Evolutionary conservation across 2,329 filamentous ascomycete species (phyloP), one percentile per base, ranked within the genome.

Genomic region (Xylaria hypoxylon): DNA sequence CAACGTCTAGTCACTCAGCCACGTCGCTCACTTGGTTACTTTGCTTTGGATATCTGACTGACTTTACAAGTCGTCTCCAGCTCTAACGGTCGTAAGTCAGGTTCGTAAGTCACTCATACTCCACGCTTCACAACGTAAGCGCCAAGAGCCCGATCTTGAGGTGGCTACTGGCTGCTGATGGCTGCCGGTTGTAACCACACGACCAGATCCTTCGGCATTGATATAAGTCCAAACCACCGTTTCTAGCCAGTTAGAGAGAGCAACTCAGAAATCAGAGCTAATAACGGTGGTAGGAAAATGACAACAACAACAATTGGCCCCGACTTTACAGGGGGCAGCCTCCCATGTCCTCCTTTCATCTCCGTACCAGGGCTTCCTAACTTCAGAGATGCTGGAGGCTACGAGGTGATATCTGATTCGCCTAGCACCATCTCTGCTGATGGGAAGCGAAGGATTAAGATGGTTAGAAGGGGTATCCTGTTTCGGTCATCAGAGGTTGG

Each of bases 371-470:
- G 89, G 22, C 82, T 92, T 40, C 82, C 82, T 68, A 93, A 93
- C 79, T 89, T 93, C 75, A 85, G 91, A 61, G 89, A 92, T 75
- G 80, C 90, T 28, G 89, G 89, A 68, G 88, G 88, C 50, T 87
- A 89, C 69, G 80, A 83, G 10, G 75, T 86, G 51, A 64, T 77
- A 28, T 72, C 24, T 74, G 59, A 62, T 35, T 65, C 61, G 48
- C 47, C 66, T 5, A 24, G 10, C 72, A 62, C 58, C 7, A 15
- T 44, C 31, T 51, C 53, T 19, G 1, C 52, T 1, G 51, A 58
- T 22, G 63, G 64, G 31, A 68, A 57, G 19, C 48, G 62, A 4
- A 68, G 13, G 45, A 60, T 52, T 11, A 80, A 77, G 74, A 79
- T 77, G 59, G 76, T 92, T 67, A 84, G 85, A 28, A 80, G 80